A percentile compares a stretch with the other conserved stretches of the same genome.
phyloP scores from a whole-genome alignment of 345 rosid genomes.

The Eucalyptus dawsonii region DNA sequence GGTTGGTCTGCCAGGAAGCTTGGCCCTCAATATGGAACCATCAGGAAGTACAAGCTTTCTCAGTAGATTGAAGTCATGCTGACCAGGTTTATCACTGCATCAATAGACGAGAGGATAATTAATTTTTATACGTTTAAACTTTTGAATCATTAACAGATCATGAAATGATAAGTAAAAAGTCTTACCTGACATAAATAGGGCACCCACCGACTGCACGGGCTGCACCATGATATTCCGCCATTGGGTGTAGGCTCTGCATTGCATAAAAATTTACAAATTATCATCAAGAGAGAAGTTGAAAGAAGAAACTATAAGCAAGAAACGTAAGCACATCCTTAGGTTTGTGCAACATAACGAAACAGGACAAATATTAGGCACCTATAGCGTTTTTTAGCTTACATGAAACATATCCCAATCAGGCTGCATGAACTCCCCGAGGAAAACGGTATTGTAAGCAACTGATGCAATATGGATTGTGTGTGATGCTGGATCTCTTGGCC shows the following conservation, averaged over 20 bases:
- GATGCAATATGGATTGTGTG: conserved; percentile 70
- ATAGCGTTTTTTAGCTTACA: conserved; percentile 13
- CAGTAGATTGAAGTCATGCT: conserved; percentile 49
- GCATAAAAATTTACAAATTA: not conserved
- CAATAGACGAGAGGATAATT: not conserved
- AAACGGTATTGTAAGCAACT: conserved; percentile 55
- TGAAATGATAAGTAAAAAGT: not conserved
- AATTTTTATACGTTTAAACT: not conserved
- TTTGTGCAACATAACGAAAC: not conserved
- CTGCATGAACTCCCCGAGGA: conserved; percentile 67
- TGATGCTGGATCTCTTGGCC: conserved; percentile 59
- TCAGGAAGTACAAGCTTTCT: conserved; percentile 59
- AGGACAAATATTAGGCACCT: not conserved
- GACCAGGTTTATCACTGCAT: conserved; percentile 60
- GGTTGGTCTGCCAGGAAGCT: conserved; percentile 62
- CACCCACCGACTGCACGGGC: conserved; percentile 61
- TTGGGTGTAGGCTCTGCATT: conserved; percentile 49
- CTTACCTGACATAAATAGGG: conserved; percentile 48
- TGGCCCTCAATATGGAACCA: conserved; percentile 59
- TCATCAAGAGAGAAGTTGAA: not conserved
- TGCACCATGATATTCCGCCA: conserved; percentile 71
- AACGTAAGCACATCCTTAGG: not conserved
- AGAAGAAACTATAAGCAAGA: not conserved
- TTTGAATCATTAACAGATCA: not conserved
- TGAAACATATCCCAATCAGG: conserved; percentile 81